Conservation (phyloP, 805 yeast species). For the Yamadazyma ubonensis region DNA sequence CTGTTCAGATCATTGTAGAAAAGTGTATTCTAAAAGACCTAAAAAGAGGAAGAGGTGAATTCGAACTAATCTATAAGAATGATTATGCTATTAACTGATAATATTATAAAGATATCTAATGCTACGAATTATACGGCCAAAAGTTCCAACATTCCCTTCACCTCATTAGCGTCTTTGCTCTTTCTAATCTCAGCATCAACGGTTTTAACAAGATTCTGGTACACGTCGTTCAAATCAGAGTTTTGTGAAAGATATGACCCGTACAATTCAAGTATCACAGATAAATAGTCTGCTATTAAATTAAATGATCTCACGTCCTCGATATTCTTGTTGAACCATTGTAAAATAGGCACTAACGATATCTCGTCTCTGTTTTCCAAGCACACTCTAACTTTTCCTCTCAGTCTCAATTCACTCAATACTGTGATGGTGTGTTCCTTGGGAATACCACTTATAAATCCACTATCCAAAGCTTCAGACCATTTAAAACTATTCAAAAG, state of each 20-base stretch:
- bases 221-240: constrained; percentile 72
- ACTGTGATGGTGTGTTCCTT: constrained; percentile 81
- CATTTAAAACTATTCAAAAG: constrained; percentile 86
- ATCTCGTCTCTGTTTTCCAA: constrained; percentile 82
- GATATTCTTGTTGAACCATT: constrained; percentile 75
- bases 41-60: constrained; percentile 4
- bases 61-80: no score
- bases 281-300: constrained; percentile 65
- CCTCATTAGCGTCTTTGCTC: constrained; percentile 82
- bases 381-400: constrained; percentile 87
- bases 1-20: constrained; percentile 35
- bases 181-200: constrained; percentile 68
- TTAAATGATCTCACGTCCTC: constrained; percentile 75
- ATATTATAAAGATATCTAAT: constrained; percentile 9
- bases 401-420: constrained; percentile 77
- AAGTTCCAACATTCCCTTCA: constrained; percentile 91
- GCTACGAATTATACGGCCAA: constrained; percentile 48
- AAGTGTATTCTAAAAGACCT: neutral
- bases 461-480: constrained; percentile 89
- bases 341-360: constrained; percentile 77
- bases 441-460: constrained; percentile 74
- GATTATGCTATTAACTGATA: no score
- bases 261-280: constrained; percentile 71
- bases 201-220: constrained; percentile 58
- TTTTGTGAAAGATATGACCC: constrained; percentile 70